phyloP scores from a whole-genome alignment of 495 filamentous ascomycete genomes.

The Aspergillus homomorphus region DNA sequence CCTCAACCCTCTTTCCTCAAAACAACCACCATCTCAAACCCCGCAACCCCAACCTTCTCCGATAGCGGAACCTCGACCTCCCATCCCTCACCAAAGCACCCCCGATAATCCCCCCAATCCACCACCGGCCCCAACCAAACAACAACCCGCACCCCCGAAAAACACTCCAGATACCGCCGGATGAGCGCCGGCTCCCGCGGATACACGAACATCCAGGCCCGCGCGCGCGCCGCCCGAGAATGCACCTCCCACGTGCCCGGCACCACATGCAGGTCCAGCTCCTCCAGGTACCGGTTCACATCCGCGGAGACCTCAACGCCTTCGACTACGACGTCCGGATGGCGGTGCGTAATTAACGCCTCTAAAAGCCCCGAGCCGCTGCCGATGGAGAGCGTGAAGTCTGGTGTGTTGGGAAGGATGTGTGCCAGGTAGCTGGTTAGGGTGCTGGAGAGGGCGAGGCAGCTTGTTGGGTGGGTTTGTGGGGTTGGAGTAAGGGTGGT shows the following conservation, averaged over 20 bases:
- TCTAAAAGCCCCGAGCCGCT: constrained; percentile 55
- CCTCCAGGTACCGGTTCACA: constrained; percentile 46
- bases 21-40: constrained; percentile 34
- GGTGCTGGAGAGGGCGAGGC: constrained; percentile 44
- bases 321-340: constrained; percentile 27
- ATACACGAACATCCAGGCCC: constrained; percentile 55
- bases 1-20: neutral
- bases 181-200: constrained; percentile 48
- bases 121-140: constrained; percentile 51
- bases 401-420: constrained; percentile 37
- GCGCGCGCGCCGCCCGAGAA: constrained; percentile 31
- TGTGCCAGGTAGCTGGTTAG: constrained; percentile 33
- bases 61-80: constrained; percentile 23
- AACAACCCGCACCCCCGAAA: constrained; percentile 31
- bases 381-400: constrained; percentile 50
- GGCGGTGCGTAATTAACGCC: constrained; percentile 34
- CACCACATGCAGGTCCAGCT: constrained; percentile 40
- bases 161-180: constrained; percentile 38
- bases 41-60: constrained; percentile 30
- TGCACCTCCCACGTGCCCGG: constrained; percentile 41
- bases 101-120: constrained; percentile 47
- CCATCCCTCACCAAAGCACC: constrained; percentile 20
- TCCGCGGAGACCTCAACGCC: constrained; percentile 47
- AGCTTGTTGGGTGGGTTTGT: constrained; percentile 41
- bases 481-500: constrained; percentile 23